A percentile compares a stretch with the other conserved stretches of the same genome.
Conservation (phyloP, 192 early-diverging fungal genomes). For the Coemansia nantahalensis region DNA sequence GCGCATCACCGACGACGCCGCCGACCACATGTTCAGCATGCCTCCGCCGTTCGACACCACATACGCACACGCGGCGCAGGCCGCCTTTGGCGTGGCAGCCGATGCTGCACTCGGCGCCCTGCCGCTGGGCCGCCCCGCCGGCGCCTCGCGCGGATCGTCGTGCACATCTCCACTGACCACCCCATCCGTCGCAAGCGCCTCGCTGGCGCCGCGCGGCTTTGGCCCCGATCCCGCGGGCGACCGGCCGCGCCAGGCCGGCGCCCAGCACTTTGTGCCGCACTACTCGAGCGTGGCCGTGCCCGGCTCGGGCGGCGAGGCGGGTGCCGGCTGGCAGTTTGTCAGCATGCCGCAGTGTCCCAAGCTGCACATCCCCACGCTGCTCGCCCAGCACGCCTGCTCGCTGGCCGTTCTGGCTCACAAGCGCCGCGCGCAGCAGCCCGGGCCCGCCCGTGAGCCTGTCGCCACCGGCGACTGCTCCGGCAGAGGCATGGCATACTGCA, state of each 20-base stretch:
- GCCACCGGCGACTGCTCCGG: background rate
- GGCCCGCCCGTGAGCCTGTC: background rate
- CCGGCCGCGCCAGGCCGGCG: slow-evolving; percentile 9
- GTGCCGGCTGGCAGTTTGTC: slow-evolving; percentile 52
- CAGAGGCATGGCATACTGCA: slow-evolving; percentile 42
- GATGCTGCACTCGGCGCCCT: background rate
- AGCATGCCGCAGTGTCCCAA: slow-evolving; percentile 43
- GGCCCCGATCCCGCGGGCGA: too few species aligned
- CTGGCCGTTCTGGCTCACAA: slow-evolving; percentile 28
- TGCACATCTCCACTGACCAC: too few species aligned
- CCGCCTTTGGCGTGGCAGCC: slow-evolving; percentile 10
- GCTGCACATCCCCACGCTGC: slow-evolving; percentile 45
- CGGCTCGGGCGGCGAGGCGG: slow-evolving; percentile 5
- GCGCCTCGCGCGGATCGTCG: too few species aligned
- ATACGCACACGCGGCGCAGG: slow-evolving; percentile 2
- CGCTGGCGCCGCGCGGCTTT: too few species aligned
- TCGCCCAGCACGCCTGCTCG: slow-evolving; percentile 46
- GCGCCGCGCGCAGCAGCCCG: slow-evolving; percentile 2
- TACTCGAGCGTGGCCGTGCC: slow-evolving; percentile 27
- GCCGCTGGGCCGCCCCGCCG: too few species aligned
- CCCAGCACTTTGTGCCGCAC: slow-evolving; percentile 51
- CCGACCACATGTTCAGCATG: slow-evolving; percentile 32
- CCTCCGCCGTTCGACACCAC: slow-evolving; percentile 30
- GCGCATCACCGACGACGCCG: slow-evolving; percentile 17
- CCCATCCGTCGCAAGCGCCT: too few species aligned